These are phyloP conservation scores for Fusarium sp. DNA, from an alignment of 2,329 filamentous ascomycete species.

Conservation along the genomic window DNA sequence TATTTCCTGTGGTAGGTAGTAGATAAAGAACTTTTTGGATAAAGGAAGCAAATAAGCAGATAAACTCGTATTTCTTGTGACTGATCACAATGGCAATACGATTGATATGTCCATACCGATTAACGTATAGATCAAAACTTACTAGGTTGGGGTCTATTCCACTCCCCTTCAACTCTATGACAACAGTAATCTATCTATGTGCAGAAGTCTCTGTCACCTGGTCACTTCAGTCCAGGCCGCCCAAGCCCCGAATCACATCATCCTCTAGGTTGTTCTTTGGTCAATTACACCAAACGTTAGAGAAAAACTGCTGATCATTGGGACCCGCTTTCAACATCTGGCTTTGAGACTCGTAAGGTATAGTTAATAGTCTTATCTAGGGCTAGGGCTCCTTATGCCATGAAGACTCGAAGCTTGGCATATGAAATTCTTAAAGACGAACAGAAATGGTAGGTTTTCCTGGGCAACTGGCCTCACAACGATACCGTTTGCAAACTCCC, in stretches of 20 bases:
- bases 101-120: neutral
- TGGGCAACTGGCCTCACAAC: neutral
- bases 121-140: neutral
- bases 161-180: neutral
- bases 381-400: constrained; percentile 3
- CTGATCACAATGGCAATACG: neutral
- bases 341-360: neutral
- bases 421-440: neutral
- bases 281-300: neutral
- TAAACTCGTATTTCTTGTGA: neutral
- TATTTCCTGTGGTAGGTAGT: neutral
- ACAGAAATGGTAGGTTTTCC: neutral
- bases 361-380: neutral
- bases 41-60: neutral
- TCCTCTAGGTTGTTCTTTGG: neutral
- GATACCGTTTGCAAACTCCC: neutral
- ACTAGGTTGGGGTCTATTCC: neutral
- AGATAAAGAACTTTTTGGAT: neutral
- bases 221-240: neutral
- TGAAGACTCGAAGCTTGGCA: neutral
- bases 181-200: neutral
- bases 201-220: neutral
- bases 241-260: neutral
- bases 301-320: neutral
- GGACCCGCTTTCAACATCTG: neutral